These are phyloP conservation scores for Xylaria bambusicola DNA, from an alignment of 495 filamentous ascomycete species.

Conservation along the genomic window DNA sequence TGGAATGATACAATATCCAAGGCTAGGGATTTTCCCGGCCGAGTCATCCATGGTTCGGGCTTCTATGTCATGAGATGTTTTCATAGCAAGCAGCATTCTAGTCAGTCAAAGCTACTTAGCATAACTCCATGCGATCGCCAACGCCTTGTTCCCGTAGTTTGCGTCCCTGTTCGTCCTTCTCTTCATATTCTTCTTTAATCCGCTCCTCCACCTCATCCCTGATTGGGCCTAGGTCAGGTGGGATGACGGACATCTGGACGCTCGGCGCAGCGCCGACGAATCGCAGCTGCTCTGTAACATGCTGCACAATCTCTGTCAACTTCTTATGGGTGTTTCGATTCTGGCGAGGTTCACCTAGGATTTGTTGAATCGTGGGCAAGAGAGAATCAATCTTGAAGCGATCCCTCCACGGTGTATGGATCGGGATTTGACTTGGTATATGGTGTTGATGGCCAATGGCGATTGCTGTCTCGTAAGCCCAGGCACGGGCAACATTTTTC, in stretches of 20 bases:
- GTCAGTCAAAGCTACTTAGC: background rate
- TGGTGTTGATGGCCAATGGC: slow-evolving; percentile 72
- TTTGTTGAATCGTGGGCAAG: slow-evolving; percentile 73
- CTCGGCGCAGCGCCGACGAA: slow-evolving; percentile 85
- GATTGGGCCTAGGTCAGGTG: slow-evolving; percentile 71
- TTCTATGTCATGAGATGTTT: background rate
- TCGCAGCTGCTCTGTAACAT: slow-evolving; percentile 80
- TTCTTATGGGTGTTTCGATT: slow-evolving; percentile 81
- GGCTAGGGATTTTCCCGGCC: too few relatives aligned
- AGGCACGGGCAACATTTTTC: slow-evolving; percentile 91
- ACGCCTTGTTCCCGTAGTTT: slow-evolving; percentile 45
- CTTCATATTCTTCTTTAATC: slow-evolving; percentile 68
- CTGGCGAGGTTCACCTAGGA: slow-evolving; percentile 56
- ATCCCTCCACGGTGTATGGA: slow-evolving; percentile 72
- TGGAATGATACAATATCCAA: too few relatives aligned
- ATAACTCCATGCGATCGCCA: slow-evolving; percentile 41
- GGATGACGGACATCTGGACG: slow-evolving; percentile 80
- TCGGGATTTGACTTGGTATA: slow-evolving; percentile 72
- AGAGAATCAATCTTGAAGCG: slow-evolving; percentile 84
- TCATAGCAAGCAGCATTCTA: background rate
- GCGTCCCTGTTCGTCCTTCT: slow-evolving; percentile 54
- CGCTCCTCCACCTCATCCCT: slow-evolving; percentile 79
- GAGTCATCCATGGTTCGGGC: background rate
- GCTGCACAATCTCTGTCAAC: slow-evolving; percentile 69
- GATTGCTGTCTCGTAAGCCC: slow-evolving; percentile 94